Evolutionary conservation across 257 asterid species (phyloP), one percentile per base, ranked within the genome.

Genomic region (Primulina huaijiensis): DNA sequence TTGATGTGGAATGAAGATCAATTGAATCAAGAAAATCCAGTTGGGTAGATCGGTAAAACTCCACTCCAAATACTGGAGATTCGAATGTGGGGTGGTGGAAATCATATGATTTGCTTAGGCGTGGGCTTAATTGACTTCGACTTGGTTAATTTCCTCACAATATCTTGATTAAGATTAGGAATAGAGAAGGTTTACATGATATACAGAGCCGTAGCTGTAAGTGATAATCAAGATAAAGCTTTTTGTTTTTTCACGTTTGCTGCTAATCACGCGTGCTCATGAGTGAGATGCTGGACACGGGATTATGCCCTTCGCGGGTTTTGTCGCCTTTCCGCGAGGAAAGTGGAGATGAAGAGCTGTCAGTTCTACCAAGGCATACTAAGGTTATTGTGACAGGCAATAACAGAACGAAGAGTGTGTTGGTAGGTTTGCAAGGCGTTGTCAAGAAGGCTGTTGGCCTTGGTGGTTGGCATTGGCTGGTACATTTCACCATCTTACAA

Each of bases 391-490:
- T 92, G 74, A 92, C 96, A 0, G 98, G 98, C 66, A 92, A 92
- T 84, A 92, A 90, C 82, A 83, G 97, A 78, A 92, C 97, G 23
- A 92, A 92, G 84, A 90, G 96, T 71, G 95, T 92, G 74, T 83
- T 92, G 85, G 95, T 92, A 50, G 98, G 98, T 25, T 81, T 92
- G 79, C 97, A 90, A 86, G 98, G 98, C 43, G 94, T 90, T 60
- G 98, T 92, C 76, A 92, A 92, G 93, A 92, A 92, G 72, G 97
- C 98, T 77, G 97, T 92, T 79, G 97, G 98, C 11, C 97, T 92
- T 79, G 98, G 98, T 67, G 97, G 97, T 71, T 88, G 98, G 98
- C 98, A 92, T 85, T 92, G 98, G 98, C 94, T 93, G 97, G 97
- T 90, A 87, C 67, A 4, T 29, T 67, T 69, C 37, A 46, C 27